Evolutionary conservation across 1,139 yeast species (phyloP), one percentile per base, ranked within the genome.

Genomic region (Debaryomyces sp.): DNA sequence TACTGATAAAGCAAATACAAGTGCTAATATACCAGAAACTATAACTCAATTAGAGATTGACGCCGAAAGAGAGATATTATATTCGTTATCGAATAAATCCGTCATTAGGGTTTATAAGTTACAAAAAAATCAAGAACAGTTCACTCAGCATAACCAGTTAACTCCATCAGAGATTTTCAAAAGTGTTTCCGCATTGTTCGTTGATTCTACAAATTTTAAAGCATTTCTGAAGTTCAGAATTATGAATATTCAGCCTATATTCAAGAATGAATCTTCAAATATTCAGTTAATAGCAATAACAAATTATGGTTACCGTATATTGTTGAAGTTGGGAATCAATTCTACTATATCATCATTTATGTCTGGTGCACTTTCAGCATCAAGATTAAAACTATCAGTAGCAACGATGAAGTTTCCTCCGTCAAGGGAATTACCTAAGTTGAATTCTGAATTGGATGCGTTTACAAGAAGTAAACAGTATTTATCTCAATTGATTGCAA

Each of bases 271-370:
- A 63, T 87, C 92, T 29, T 73, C 80, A 26, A 85, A 85, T 45
- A 75, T 90, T 24, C 92, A 85, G 60, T 71, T 94, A 49, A 84
- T 92, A 42, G 97, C 96, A 0, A 77, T 89, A n/a, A 90, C 97
- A 0, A 77, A 84, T 44, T 86, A 85, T 50, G 99, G 99, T 15
- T 87, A 88, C 54, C 81, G 99, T 56, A 73, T 94, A 30, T 85
- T 84, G 53, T 73, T 87, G 53, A 86, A 85, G 51, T 61, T 75
- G 45, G 80, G 80, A 0, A 57, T 66, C 15, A 51, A 65, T 6
- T 51, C 71, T 6, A 53, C 71, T 0, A 67, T 70, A 47, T 61
- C 71, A 1, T 63, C 73, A 1, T 65, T 66, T 45, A 58, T 67
- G 40, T 56, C 72, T 23, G 53, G 62, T 8, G 55, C 69, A 6